phyloP scores from a whole-genome alignment of 441 rosid species.

The Manihot esculenta region DNA sequence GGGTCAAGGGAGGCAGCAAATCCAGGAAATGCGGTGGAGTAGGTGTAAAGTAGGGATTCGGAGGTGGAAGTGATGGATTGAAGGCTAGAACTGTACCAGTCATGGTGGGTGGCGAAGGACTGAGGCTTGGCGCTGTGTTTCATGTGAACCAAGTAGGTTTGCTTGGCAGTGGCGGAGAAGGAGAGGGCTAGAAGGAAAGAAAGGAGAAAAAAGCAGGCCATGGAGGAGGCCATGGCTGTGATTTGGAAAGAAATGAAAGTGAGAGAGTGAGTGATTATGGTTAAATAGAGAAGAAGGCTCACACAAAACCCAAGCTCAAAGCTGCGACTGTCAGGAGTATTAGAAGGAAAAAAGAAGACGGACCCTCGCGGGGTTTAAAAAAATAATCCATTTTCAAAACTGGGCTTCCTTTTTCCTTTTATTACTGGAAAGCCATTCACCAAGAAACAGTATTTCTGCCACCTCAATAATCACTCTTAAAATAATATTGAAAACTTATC shows the following conservation, averaged over 20 bases:
- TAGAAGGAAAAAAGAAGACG: too few species aligned
- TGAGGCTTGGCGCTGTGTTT: slow-evolving; percentile 52
- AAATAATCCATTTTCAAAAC: too few species aligned
- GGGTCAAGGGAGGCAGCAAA: slow-evolving; percentile 69
- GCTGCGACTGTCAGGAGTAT: background rate
- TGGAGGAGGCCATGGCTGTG: slow-evolving; percentile 32
- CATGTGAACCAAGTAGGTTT: slow-evolving; percentile 74
- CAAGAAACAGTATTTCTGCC: too few species aligned
- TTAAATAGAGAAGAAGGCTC: background rate
- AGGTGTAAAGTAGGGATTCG: slow-evolving; percentile 60
- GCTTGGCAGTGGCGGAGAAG: slow-evolving; percentile 32
- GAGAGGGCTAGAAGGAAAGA: slow-evolving; percentile 18
- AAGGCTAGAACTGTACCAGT: slow-evolving; percentile 67
- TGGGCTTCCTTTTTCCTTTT: background rate
- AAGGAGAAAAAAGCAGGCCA: slow-evolving; percentile 22
- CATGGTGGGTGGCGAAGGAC: slow-evolving; percentile 55
- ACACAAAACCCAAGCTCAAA: background rate
- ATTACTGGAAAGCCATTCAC: slow-evolving; percentile 1
- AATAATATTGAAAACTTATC: too few species aligned
- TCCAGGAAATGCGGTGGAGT: slow-evolving; percentile 68
- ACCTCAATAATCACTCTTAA: too few species aligned
- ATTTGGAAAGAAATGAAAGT: background rate
- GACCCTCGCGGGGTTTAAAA: slow-evolving; percentile 22
- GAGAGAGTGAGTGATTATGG: background rate
- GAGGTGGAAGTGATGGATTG: slow-evolving; percentile 39